Base-by-base conservation (phyloP, 352 stramenopile genomes). In the Phytophthora sansomeana region DNA sequence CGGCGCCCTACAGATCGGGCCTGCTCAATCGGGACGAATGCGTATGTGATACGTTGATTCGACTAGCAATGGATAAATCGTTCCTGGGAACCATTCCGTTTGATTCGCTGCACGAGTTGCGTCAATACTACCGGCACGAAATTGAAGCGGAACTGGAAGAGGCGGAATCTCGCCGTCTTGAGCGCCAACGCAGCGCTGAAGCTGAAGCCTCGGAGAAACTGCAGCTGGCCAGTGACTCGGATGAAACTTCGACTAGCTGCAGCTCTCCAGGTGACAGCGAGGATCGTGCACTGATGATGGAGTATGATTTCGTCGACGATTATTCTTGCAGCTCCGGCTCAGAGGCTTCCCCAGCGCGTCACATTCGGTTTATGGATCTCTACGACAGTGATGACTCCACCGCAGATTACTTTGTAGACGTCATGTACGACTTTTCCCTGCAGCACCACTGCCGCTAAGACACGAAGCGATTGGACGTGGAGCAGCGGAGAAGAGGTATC, bases 301-400 rank as follows among this genome's bases (percentile, higher is more conserved):
- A 93, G 64, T 93, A 93, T 63, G 87, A 95, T 52, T 93, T 93
- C 63, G 70, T 93, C 21, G 85, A 95, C 26, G 87, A 93, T 50
- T 91, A 83, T 48, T 32, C 48, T 3, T 63, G 72, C 42, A 74
- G 63, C 49, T 74, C 80, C 24, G 69, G 67, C 1, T 70, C 77
- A 4, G 86, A 91, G 56, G 42, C 75, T 1, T 90, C 81, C 33
- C 77, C 77, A 28, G 61, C 67, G 13, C 76, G 79, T 39, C 69
- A 85, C 55, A 90, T 92, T 58, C 79, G 78, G 26, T 91, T 93
- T 63, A 68, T 77, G 48, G 74, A 84, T 71, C 48, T 87, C 28
- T 87, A 84, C 55, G 81, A 83, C 63, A 88, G 78, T 36, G 70
- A 77, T 33, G 77, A 79, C 46, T 72, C 72, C 7, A 64, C 59